Evolutionary conservation across 2,329 filamentous ascomycete genomes (phyloP).

Genomic region (Fusarium acutatum): DNA sequence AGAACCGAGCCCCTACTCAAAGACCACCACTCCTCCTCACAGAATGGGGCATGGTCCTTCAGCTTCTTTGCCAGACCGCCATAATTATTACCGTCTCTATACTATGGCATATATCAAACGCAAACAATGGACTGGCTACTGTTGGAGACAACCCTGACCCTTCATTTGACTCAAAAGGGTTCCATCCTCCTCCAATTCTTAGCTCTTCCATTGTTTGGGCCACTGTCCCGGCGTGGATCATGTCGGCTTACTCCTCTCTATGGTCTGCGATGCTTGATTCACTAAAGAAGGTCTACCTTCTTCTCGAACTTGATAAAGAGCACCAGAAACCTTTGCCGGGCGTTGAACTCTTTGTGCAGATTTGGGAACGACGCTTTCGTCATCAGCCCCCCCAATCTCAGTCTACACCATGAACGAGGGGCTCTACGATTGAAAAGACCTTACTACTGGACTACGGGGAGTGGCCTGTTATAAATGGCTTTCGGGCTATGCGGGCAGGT

Average conservation of each 20-base stretch:
- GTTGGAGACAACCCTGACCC: background rate
- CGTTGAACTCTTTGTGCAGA: accelerated
- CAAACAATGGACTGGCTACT: background rate
- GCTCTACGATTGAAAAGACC: background rate
- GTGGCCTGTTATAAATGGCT: background rate
- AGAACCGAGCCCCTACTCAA: background rate
- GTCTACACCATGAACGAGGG: accelerated
- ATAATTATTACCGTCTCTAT: background rate
- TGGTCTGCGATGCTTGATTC: background rate
- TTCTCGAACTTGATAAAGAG: background rate
- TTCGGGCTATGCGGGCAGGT: background rate
- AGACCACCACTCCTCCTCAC: background rate
- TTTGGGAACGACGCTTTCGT: background rate
- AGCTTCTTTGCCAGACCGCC: background rate
- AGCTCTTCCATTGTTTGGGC: background rate
- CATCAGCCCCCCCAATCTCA: background rate
- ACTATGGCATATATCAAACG: background rate
- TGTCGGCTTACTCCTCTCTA: background rate
- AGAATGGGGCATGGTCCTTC: background rate
- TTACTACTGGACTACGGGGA: background rate
- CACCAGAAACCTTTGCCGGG: background rate
- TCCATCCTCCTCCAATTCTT: background rate
- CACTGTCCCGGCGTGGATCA: background rate
- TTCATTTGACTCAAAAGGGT: background rate
- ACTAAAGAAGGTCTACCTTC: background rate